Percentiles rank a stretch among this genome's conserved stretches.
Evolutionary conservation across 805 yeast genomes (phyloP).

Genomic region (Maudiozyma turicensis): DNA sequence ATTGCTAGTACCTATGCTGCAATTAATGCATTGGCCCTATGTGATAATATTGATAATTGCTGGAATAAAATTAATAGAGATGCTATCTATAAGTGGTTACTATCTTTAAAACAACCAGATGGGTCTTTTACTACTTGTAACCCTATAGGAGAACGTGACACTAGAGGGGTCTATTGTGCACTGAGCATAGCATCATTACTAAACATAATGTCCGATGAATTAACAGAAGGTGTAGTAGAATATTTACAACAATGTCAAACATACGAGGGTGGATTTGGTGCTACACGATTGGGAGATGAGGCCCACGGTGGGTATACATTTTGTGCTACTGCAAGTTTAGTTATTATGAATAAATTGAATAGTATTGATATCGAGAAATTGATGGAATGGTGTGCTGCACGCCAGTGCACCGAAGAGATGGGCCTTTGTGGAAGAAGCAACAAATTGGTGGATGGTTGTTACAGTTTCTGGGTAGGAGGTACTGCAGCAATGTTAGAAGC

Average conservation of each 20-base stretch:
- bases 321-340: conserved; percentile 69
- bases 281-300: conserved; percentile 62
- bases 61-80: conserved; percentile 38
- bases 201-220: conserved; percentile 50
- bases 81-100: conserved; percentile 52
- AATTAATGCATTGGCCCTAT: conserved; percentile 46
- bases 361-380: conserved; percentile 41
- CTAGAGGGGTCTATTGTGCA: conserved; percentile 81
- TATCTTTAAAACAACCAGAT: conserved; percentile 48
- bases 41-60: conserved; percentile 34
- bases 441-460: conserved; percentile 93
- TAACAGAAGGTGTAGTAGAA: conserved; percentile 41
- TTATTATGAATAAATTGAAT: conserved; percentile 36
- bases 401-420: conserved; percentile 71
- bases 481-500: conserved; percentile 43
- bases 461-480: conserved; percentile 93
- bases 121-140: conserved; percentile 53
- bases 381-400: conserved; percentile 54
- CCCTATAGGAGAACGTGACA: conserved; percentile 67
- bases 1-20: conserved; percentile 80
- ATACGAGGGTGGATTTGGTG: conserved; percentile 93
- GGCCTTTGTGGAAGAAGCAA: conserved; percentile 87
- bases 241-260: conserved; percentile 73
- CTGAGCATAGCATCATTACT: conserved; percentile 62
- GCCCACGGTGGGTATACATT: conserved; percentile 97